A percentile compares a stretch with the other conserved stretches of the same genome.
Conservation (phyloP, 306 rosid species). For the Fagus sylvatica region DNA sequence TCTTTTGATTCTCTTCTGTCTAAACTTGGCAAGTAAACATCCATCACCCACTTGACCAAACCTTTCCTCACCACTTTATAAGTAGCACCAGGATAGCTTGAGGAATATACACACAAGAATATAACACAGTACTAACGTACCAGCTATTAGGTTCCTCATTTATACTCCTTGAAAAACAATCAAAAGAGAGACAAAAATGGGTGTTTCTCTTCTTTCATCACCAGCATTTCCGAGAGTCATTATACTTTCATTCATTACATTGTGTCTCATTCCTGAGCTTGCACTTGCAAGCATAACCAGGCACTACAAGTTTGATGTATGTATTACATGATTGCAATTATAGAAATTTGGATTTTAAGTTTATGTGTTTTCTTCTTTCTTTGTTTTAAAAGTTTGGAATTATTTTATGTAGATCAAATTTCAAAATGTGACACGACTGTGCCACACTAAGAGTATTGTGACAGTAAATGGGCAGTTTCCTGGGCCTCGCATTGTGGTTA, state of each 20-base stretch:
- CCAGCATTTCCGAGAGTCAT: slow-evolving; percentile 21
- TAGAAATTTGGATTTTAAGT: not conserved
- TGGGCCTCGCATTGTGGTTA: slow-evolving; percentile 66
- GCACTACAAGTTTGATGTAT: slow-evolving; percentile 67
- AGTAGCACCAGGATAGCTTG: slow-evolving; percentile 4
- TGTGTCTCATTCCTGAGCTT: slow-evolving; percentile 31
- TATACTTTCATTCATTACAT: slow-evolving; percentile 22
- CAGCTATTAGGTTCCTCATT: no score
- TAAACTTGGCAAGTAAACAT: slow-evolving; percentile 10
- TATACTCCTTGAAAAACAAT: no score
- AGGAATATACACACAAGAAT: not conserved
- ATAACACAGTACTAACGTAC: no score
- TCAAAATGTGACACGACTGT: slow-evolving; percentile 58
- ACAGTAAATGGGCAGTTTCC: slow-evolving; percentile 75
- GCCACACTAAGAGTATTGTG: slow-evolving; percentile 61
- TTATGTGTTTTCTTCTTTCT: not conserved
- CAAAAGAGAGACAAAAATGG: slow-evolving; percentile 33
- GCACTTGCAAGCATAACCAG: slow-evolving; percentile 56
- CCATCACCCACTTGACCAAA: slow-evolving; percentile 34
- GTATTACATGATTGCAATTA: not conserved
- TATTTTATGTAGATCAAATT: slow-evolving; percentile 39
- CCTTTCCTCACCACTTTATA: slow-evolving; percentile 12
- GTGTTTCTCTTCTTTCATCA: slow-evolving; percentile 13
- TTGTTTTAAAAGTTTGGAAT: not conserved
- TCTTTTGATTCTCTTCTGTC: slow-evolving; percentile 23